Evolutionary conservation across 1,139 yeast species (phyloP).

Genomic region (Pichia inconspicua): DNA sequence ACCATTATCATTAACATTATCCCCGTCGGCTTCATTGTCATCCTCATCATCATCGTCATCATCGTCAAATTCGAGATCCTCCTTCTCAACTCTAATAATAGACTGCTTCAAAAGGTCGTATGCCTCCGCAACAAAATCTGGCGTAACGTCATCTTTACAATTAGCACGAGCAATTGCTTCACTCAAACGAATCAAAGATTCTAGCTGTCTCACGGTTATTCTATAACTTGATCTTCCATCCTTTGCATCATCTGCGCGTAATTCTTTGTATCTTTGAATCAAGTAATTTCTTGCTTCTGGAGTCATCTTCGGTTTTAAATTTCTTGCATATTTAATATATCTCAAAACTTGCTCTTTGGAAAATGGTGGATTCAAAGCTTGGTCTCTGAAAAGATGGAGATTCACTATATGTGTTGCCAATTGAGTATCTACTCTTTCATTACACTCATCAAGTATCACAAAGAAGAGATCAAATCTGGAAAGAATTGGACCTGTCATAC

Average conservation of each 20-base stretch:
- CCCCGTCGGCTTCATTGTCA: constrained; percentile 15
- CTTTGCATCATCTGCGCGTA: constrained; percentile 87
- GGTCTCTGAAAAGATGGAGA: constrained; percentile 85
- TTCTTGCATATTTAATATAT: constrained; percentile 85
- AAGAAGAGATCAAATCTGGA: constrained; percentile 94
- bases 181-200: constrained; percentile 83
- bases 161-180: constrained; percentile 98
- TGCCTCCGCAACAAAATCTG: constrained; percentile 88
- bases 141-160: constrained; percentile 83
- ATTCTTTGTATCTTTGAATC: constrained; percentile 75
- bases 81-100: constrained; percentile 89
- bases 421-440: constrained; percentile 82
- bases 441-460: constrained; percentile 91
- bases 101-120: constrained; percentile 84
- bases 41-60: constrained; percentile 38
- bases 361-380: constrained; percentile 84
- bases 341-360: constrained; percentile 83
- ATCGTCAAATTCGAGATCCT: constrained; percentile 80
- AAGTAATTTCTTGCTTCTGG: constrained; percentile 72
- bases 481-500: constrained; percentile 99
- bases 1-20: constrained; percentile 10
- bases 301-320: constrained; percentile 86
- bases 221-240: constrained; percentile 87
- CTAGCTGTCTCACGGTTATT: constrained; percentile 94
- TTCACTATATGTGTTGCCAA: constrained; percentile 90